A percentile compares a stretch with the other conserved stretches of the same genome.
Evolutionary conservation across 2,329 filamentous ascomycete species (phyloP).

Genomic region (Aaosphaeria pasadenensis): DNA sequence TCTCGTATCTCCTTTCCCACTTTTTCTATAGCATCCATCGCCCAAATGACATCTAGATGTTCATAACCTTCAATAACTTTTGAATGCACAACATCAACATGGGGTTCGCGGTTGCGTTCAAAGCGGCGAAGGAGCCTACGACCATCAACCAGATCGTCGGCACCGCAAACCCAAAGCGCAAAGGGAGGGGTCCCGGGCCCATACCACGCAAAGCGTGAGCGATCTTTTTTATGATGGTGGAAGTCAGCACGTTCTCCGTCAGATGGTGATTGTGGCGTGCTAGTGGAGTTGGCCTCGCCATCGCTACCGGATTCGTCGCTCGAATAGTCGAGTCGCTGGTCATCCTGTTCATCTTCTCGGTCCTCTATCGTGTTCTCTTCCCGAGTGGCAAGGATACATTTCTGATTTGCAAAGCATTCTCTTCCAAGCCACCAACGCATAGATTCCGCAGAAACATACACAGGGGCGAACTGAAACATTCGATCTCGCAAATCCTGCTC

Average conservation of each 20-base stretch:
- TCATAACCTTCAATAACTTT: conserved; percentile 82
- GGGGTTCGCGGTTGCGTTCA: conserved; percentile 72
- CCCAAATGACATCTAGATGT: conserved; percentile 93
- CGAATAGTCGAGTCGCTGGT: conserved; percentile 12
- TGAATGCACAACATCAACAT: conserved; percentile 75
- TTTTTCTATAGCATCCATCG: conserved; percentile 80
- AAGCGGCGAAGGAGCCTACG: conserved; percentile 70
- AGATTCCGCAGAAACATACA: conserved; percentile 83
- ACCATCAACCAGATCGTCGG: conserved; percentile 83
- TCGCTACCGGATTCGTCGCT: conserved; percentile 14
- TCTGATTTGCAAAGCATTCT: conserved; percentile 80
- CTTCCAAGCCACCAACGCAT: conserved; percentile 96
- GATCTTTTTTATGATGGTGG: conserved; percentile 24
- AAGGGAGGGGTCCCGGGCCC: conserved; percentile 75
- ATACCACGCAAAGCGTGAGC: conserved; percentile 68
- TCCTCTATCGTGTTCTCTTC: conserved; percentile 66
- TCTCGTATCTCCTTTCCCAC: conserved; percentile 78
- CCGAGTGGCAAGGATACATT: conserved; percentile 79
- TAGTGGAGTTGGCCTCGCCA: conserved; percentile 1
- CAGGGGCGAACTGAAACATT: conserved; percentile 89
- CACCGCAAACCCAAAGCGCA: conserved; percentile 83
- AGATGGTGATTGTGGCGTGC: not conserved
- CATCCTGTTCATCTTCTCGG: conserved; percentile 40
- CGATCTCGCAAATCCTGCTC: conserved; percentile 74
- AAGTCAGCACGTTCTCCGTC: conserved; percentile 47